phyloP scores from a whole-genome alignment of 1,284 basidiomycete species.

The Sanghuangporus sanghuang region DNA sequence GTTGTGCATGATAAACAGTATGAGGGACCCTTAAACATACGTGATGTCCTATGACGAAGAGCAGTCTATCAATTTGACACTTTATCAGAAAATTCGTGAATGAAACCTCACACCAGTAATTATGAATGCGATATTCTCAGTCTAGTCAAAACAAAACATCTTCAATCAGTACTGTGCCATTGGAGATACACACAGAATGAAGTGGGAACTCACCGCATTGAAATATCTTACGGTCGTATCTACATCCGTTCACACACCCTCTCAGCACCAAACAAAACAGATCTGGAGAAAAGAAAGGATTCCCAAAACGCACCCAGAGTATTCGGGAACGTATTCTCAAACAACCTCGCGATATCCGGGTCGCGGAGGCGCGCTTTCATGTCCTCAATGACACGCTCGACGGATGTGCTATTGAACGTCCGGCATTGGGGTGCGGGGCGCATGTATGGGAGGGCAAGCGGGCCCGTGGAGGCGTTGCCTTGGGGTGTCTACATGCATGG shows the following conservation, averaged over 20 bases:
- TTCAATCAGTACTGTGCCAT: neutral
- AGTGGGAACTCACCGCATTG: slow-evolving; percentile 37
- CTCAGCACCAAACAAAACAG: neutral
- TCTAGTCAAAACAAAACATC: slow-evolving; percentile 35
- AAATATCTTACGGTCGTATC: slow-evolving; percentile 76
- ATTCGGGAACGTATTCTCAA: slow-evolving; percentile 75
- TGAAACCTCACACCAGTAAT: slow-evolving; percentile 56
- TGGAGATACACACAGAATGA: neutral
- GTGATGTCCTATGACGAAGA: slow-evolving; percentile 54
- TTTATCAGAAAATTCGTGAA: neutral
- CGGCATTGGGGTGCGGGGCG: slow-evolving; percentile 59
- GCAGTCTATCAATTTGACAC: slow-evolving; percentile 1
- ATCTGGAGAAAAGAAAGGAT: neutral
- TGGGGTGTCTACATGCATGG: slow-evolving; percentile 42
- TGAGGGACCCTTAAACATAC: slow-evolving; percentile 27
- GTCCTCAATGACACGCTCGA: slow-evolving; percentile 66
- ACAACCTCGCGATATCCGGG: slow-evolving; percentile 67
- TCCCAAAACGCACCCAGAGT: slow-evolving; percentile 49
- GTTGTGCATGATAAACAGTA: neutral
- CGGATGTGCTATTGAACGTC: slow-evolving; percentile 68
- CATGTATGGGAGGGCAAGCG: slow-evolving; percentile 66
- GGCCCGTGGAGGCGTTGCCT: slow-evolving; percentile 51
- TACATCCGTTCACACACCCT: slow-evolving; percentile 22
- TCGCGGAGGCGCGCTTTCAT: slow-evolving; percentile 68
- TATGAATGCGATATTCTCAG: slow-evolving; percentile 68